Conservation (phyloP, 2,329 filamentous ascomycete genomes). For the Pseudogymnoascus pannorum region DNA sequence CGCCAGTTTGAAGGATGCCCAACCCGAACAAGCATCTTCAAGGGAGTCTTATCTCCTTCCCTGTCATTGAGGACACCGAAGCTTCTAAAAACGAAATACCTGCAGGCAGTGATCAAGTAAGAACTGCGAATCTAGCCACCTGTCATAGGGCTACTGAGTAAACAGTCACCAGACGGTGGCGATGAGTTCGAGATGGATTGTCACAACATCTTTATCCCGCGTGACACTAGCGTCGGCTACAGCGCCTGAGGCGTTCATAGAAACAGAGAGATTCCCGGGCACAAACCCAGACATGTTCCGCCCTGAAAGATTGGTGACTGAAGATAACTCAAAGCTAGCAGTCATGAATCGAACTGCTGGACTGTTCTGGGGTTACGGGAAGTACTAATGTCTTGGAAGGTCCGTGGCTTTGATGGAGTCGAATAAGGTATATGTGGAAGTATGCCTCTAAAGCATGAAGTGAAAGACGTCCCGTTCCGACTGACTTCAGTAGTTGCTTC, state of each 20-base stretch:
- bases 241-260: constrained; percentile 31
- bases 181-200: constrained; percentile 5
- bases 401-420: constrained; percentile 42
- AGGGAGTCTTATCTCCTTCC: constrained; percentile 29
- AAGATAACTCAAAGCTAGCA: constrained; percentile 26
- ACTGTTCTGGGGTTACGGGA: constrained; percentile 39
- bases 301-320: constrained; percentile 44
- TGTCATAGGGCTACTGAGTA: constrained; percentile 22
- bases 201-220: constrained; percentile 14
- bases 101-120: constrained; percentile 42
- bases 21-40: constrained; percentile 32
- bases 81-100: constrained; percentile 11
- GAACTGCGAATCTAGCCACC: constrained; percentile 32
- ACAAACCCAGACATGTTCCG: constrained; percentile 34
- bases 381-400: constrained; percentile 40
- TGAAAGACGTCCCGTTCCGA: constrained; percentile 26
- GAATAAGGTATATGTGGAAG: constrained; percentile 42
- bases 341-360: constrained; percentile 36
- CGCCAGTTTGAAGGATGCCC: too few species aligned
- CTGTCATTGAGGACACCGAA: constrained; percentile 7
- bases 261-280: constrained; percentile 32
- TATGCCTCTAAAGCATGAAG: constrained; percentile 32
- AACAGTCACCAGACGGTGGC: constrained; percentile 19
- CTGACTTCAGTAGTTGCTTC: constrained; percentile 18
- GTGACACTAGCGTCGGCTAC: constrained; percentile 18